phyloP scores from a whole-genome alignment of 352 stramenopile species.

The Pythium angustatum region DNA sequence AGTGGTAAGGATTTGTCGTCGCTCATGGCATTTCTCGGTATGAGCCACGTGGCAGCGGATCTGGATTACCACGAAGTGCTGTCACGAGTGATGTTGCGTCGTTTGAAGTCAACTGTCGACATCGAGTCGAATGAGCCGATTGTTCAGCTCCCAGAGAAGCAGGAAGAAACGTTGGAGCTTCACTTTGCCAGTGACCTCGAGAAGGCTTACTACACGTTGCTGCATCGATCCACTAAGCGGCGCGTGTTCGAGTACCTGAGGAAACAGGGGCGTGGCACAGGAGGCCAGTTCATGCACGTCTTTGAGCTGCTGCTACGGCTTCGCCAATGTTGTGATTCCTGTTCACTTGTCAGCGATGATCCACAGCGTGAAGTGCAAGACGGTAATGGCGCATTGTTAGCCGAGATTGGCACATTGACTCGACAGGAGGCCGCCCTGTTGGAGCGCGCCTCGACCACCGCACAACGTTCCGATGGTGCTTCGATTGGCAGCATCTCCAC shows the following conservation, averaged over 20 bases:
- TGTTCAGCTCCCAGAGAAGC: slow-evolving; percentile 57
- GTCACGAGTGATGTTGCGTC: slow-evolving; percentile 77
- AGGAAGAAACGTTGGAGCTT: slow-evolving; percentile 56
- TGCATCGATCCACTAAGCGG: slow-evolving; percentile 81
- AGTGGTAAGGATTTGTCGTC: slow-evolving; percentile 80
- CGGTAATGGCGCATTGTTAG: slow-evolving; percentile 28
- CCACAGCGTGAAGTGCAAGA: slow-evolving; percentile 42
- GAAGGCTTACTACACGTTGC: slow-evolving; percentile 69
- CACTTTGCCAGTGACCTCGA: slow-evolving; percentile 74
- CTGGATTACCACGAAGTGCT: slow-evolving; percentile 74
- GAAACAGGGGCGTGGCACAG: slow-evolving; percentile 24
- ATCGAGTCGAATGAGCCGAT: slow-evolving; percentile 51
- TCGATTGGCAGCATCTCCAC: slow-evolving; percentile 40
- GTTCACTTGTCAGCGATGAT: slow-evolving; percentile 58
- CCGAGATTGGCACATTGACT: slow-evolving; percentile 24
- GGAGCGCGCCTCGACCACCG: slow-evolving; percentile 24
- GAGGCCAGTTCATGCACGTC: slow-evolving; percentile 81
- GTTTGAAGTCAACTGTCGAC: slow-evolving; percentile 78
- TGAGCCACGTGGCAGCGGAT: slow-evolving; percentile 48
- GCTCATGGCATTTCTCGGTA: slow-evolving; percentile 85
- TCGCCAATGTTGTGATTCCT: slow-evolving; percentile 82
- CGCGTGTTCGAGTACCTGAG: slow-evolving; percentile 78
- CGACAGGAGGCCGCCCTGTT: slow-evolving; percentile 35
- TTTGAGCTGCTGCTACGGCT: slow-evolving; percentile 89
- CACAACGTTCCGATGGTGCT: background rate